Base-by-base conservation (phyloP, 2,329 filamentous ascomycete genomes). In the Fusarium sp. region DNA sequence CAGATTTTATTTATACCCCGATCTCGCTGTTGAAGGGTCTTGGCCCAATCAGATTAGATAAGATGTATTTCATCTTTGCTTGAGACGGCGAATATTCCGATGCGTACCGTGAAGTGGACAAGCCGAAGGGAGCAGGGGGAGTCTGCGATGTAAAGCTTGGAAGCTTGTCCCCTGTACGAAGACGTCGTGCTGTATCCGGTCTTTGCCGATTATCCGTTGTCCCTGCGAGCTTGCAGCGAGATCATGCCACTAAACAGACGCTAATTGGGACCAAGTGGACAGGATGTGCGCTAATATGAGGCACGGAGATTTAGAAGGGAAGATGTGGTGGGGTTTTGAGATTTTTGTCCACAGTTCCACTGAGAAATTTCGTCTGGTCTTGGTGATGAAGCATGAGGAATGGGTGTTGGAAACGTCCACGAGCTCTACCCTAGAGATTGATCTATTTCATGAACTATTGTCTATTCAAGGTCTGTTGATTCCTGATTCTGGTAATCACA, bases 1-100 rank as follows among this genome's bases (percentile, higher is more conserved):
- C 69, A 71, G 69, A 71, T 71, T 71, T 68, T 71, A 68, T 70
- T 71, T 72, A 72, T 71, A 72, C 69, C 54, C 69, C 69, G 55
- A 62, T 41, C 55, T 72, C 64, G 49, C 54, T 67, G 30, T 64
- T 18, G 44, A 37, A n/a, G 18, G 33, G 58, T 23, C 20, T 30
- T 33, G 40, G 30, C n/a, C 64, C 69, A 72, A 72, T 71, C 64
- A 69, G 55, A 72, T 61, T 37, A 59, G 64, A 69, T 68, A 69
- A 65, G 48, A 48, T 69, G 37, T 42, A 41, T 33, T 37, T 32
- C 32, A 64, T 55, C 20, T 38, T 38, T 27, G 8, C 32, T 52
- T 6, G 9, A 52, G 40, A 30, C 49, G 35, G 44, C 27, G 48
- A 55, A 37, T 48, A 46, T 55, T 42, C 69, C 69, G 69, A 71